Conservation (phyloP, 441 rosid species). For the Eutrema salsugineum region DNA sequence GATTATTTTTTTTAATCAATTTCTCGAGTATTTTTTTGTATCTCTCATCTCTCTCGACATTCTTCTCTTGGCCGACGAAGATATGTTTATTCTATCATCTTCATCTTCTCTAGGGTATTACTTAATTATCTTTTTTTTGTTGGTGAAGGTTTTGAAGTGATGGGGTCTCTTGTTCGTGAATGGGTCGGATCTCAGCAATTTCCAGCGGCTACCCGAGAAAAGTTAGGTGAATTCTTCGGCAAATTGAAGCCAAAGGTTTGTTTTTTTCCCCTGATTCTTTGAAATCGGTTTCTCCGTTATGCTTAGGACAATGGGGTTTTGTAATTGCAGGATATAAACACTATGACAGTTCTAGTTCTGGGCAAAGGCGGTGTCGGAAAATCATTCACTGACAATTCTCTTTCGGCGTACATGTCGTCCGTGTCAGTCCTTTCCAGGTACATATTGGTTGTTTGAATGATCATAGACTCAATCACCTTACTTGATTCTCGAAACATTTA, state of each 20-base stretch:
- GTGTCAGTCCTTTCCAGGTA: no score
- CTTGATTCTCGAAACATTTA: no score
- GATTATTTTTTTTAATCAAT: no score
- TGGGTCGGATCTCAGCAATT: constrained; percentile 91
- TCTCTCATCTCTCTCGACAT: no score
- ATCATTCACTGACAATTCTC: constrained; percentile 89
- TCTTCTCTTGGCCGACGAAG: no score
- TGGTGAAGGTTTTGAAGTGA: constrained; percentile 10
- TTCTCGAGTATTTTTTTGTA: no score
- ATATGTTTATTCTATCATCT: neutral
- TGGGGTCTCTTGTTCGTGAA: constrained; percentile 57
- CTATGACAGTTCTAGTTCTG: constrained; percentile 83
- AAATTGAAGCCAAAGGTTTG: constrained; percentile 83
- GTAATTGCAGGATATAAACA: constrained; percentile 56
- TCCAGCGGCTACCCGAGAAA: constrained; percentile 77
- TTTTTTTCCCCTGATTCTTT: neutral
- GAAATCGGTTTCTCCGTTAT: neutral
- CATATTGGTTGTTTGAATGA: no score
- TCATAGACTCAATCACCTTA: no score
- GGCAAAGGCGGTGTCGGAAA: constrained; percentile 95
- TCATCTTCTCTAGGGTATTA: neutral
- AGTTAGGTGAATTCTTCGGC: constrained; percentile 65
- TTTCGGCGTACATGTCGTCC: constrained; percentile 89
- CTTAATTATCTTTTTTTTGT: neutral
- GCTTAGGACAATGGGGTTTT: neutral